Base-by-base conservation (phyloP, 768 basidiomycete species). In the Dendrothele bispora region DNA sequence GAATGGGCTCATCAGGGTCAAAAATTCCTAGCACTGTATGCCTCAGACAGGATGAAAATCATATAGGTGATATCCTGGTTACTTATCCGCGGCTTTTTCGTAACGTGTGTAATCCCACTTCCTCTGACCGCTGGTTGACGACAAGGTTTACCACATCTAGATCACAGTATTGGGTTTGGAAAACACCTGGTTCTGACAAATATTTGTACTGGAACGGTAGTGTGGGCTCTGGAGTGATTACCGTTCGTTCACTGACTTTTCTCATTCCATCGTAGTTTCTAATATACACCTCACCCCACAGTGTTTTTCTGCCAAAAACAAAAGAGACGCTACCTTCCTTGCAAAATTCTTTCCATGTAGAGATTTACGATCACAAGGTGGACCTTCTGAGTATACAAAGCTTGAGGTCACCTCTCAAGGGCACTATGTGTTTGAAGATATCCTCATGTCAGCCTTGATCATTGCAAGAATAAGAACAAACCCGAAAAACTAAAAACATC, bases 291-390 rank as follows among this genome's bases (percentile, higher is more conserved):
- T 29, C 27, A 12, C 18, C 6, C n/a, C 32, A 46, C 44, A 74
- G 71, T 73, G 74, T 49, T 76, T 69, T 45, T 60, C 70, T 15
- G 69, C 69, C 1, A 71, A 68, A 39, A 70, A 72, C 29, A 66
- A 64, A 51, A 62, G 57, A 2, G 48, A 49, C 11, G 53, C 52
- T 5, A 71, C 65, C 40, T 53, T 68, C 3, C 48, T 74, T 43
- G 73, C 71, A 1, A 69, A 63, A 49, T 74, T 74, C 32, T 61
- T 68, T n/a, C 67, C 67, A 26, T 62, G 70, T 6, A 55, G 49
- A 36, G 58, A 65, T 30, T 56, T 60, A 14, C 63, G 72, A 43
- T 66, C 63, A 42, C 63, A 65, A 41, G 69, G 70, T 17, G 62
- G 68, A 49, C 52, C 63, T 21, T 46, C 54, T 17, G 67, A 68